Percentiles rank a stretch among this genome's conserved stretches.
Conservation (phyloP, 768 basidiomycete species). For the Calocybe cyanea region DNA sequence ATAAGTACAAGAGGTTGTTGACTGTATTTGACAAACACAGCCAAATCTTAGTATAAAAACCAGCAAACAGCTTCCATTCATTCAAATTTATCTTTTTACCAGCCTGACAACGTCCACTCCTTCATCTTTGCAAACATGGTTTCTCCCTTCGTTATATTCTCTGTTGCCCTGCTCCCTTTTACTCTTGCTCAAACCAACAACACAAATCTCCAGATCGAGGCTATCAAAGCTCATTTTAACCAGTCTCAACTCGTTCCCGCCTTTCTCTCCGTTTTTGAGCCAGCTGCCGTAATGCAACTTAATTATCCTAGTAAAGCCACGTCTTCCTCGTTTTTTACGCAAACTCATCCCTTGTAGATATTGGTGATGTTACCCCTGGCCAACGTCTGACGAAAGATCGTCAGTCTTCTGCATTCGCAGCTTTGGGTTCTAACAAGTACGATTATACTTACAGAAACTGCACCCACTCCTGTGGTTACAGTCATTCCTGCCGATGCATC, state of each 20-base stretch:
- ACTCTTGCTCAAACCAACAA: conserved; percentile 43
- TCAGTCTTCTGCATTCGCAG: conserved; percentile 31
- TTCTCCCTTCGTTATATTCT: conserved; percentile 26
- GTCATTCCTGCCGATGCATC: conserved; percentile 49
- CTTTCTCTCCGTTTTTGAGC: conserved; percentile 56
- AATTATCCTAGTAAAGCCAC: conserved; percentile 36
- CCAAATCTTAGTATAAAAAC: too few species aligned
- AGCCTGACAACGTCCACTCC: conserved; percentile 16
- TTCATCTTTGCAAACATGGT: conserved; percentile 24
- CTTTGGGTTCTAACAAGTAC: background rate
- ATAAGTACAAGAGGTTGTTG: too few species aligned
- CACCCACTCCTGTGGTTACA: conserved; percentile 48
- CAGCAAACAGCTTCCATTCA: too few species aligned
- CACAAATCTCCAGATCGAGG: conserved; percentile 43
- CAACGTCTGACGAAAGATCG: conserved; percentile 54
- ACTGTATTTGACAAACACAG: too few species aligned
- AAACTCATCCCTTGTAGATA: conserved; percentile 23
- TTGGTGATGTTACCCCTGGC: conserved; percentile 52
- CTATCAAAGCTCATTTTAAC: conserved; percentile 66
- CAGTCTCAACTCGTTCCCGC: conserved; percentile 60
- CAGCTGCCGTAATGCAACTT: conserved; percentile 52
- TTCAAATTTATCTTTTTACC: background rate
- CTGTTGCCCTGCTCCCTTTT: conserved; percentile 38
- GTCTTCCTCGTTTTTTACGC: background rate
- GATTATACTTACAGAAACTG: conserved; percentile 44